These are phyloP conservation scores for Solanum medicagineum DNA, from an alignment of 257 asterid species.

Conservation along the genomic window DNA sequence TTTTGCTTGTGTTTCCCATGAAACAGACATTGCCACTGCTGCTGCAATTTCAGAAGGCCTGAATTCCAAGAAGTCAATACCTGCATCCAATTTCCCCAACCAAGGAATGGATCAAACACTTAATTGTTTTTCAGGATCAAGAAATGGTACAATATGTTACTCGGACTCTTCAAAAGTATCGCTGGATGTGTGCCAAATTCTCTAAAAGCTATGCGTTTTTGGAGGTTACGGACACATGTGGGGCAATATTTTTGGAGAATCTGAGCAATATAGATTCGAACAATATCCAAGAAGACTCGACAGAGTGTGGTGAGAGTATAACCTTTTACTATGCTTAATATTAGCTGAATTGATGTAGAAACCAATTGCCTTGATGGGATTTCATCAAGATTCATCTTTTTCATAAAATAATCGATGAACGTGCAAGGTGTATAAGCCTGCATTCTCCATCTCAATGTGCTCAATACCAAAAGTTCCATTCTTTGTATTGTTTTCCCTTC, in stretches of 20 bases:
- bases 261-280: background rate
- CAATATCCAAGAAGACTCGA: background rate
- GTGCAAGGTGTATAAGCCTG: constrained; percentile 50
- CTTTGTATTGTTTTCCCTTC: constrained; percentile 46
- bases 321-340: constrained; percentile 51
- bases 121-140: background rate
- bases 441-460: constrained; percentile 56
- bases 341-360: constrained; percentile 35
- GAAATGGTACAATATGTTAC: background rate
- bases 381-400: constrained; percentile 20
- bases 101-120: constrained; percentile 14
- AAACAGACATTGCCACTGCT: constrained; percentile 53
- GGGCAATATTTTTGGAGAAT: background rate
- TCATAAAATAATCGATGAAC: constrained; percentile 44
- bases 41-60: constrained; percentile 73
- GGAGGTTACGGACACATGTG: background rate
- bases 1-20: constrained; percentile 26
- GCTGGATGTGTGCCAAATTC: background rate
- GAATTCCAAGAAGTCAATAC: constrained; percentile 78
- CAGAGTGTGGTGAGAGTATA: background rate
- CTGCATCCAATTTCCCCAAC: constrained; percentile 50
- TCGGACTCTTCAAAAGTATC: background rate
- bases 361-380: constrained; percentile 16
- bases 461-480: constrained; percentile 67
- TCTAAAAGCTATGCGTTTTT: background rate